phyloP scores from a whole-genome alignment of 352 stramenopile species.

The Globisporangium emineosum region DNA sequence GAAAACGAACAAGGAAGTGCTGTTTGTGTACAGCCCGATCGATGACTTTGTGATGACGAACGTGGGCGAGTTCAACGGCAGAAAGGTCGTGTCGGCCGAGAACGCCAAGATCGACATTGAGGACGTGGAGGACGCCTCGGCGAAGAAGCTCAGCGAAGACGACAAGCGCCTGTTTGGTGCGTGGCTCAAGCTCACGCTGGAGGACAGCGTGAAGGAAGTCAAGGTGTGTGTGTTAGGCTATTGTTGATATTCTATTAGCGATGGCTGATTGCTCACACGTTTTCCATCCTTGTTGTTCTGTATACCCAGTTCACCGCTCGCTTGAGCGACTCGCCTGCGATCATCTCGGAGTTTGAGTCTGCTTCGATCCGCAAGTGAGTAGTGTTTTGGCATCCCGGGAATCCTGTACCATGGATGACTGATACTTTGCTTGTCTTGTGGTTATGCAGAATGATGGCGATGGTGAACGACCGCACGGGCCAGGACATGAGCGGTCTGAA shows the following conservation, averaged over 20 bases:
- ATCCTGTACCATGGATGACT: background rate
- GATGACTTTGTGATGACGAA: slow-evolving; percentile 99
- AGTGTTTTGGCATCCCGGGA: background rate
- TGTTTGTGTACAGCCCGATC: slow-evolving; percentile 98
- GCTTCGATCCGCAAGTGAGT: slow-evolving; percentile 92
- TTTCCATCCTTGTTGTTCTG: background rate
- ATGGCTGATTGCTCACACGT: background rate
- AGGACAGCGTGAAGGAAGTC: slow-evolving; percentile 88
- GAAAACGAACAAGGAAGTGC: slow-evolving; percentile 92
- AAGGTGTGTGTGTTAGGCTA: slow-evolving; percentile 33
- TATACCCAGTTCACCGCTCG: slow-evolving; percentile 81
- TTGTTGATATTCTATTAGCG: background rate
- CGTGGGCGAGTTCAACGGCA: slow-evolving; percentile 95
- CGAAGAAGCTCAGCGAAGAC: slow-evolving; percentile 76
- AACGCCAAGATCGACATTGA: slow-evolving; percentile 93
- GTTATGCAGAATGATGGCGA: slow-evolving; percentile 94
- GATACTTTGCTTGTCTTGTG: slow-evolving; percentile 7
- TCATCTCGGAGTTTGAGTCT: slow-evolving; percentile 98
- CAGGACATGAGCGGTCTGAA: slow-evolving; percentile 44
- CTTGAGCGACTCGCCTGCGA: slow-evolving; percentile 96
- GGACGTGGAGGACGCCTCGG: slow-evolving; percentile 42
- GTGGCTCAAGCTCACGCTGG: slow-evolving; percentile 92
- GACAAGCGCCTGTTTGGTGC: slow-evolving; percentile 89
- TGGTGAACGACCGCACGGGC: slow-evolving; percentile 90
- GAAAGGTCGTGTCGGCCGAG: slow-evolving; percentile 96